Evolutionary conservation across 805 yeast species (phyloP), one percentile per base, ranked within the genome.

Genomic region (Metschnikowia lochheadii): DNA sequence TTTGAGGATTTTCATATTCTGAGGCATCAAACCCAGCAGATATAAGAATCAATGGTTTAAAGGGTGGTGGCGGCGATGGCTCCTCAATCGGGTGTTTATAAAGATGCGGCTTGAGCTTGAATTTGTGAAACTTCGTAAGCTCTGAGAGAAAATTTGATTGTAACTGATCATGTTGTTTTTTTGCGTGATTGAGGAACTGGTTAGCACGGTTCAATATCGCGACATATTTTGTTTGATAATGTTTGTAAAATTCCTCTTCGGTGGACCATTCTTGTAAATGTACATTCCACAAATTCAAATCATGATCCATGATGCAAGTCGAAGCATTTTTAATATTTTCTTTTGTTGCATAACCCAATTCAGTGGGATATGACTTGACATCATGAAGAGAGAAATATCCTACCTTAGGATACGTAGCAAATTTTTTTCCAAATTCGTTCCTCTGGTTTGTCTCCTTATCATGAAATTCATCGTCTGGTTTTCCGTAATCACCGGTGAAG

Each of bases 21-120:
- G 87, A 82, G 2, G 94, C 95, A 68, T 88, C 96, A 63, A 88
- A 89, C 1, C 96, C 96, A 0, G 96, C 91, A 40, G 95, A 87
- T 1, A 88, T 75, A n/a, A 85, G 77, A 2, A 89, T 80, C 52
- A 87, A 57, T 10, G 79, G 76, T 52, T 70, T 72, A 58, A 69
- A 72, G 0, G 69, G 65, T 6, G 62, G 67, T 5, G 76, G 77
- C 5, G 73, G 69, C 2, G 46, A 52, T 20, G 73, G 75, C 51
- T 68, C 63, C 15, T 50, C 48, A 11, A 65, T 50, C 10, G 68
- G 62, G 43, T 59, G 66, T 39, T 54, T 57, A 50, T 58, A 64
- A 40, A 65, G 53, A 50, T 66, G 69, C 2, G 72, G 70, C 53
- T 68, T 70, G 8, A 58, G 46, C 38, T 65, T 48, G 45, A 57